Evolutionary conservation across 805 yeast genomes (phyloP), one percentile per base, ranked within the genome.

Genomic region (Metschnikowia lochheadii): DNA sequence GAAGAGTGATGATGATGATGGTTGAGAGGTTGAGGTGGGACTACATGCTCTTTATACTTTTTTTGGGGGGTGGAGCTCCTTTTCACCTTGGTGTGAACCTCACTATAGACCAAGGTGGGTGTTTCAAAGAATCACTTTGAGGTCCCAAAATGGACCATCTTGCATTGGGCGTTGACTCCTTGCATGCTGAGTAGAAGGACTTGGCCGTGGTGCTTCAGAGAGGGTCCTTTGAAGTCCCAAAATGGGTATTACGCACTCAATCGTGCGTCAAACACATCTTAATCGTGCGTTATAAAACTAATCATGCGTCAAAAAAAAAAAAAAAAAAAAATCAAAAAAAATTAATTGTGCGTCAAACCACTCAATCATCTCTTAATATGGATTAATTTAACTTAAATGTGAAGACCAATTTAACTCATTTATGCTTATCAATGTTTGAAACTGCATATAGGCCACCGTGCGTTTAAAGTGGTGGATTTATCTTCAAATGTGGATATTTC

Each of bases 171-270:
- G 13, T 18, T 14, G 7, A 32, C 44, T 20, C 20, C 38, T 33
- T 42, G 45, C 37, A 33, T 32, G 36, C 5, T 13, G 15, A 42
- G 37, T 17, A n/a, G 32, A 5, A 14, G 33, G 20, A 4, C 14
- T n/a, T 13, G 37, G 45, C 37, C 45, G 20, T n/a, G 14, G 20
- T 42, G 45, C 34, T 21, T 21, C 45, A 33, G 35, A 46, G 34
- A 38, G 7, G 20, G 31, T 3, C 53, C 58, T 44, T 55, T 53
- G 55, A 50, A 40, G 35, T 14, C 56, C 55, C 23, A 32, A 51
- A 38, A n/a, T 18, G 39, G 43, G 23, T 6, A 20, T 11, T 26
- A 15, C 43, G 43, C 43, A 33, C 43, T 20, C n/a, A 32, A 40
- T 10, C 15, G 15, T 21, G 41, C 29, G 29, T 6, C 10, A 21